A percentile compares a stretch with the other conserved stretches of the same genome.
These are phyloP conservation scores for Clarireedia monteithiana DNA, from an alignment of 2,329 filamentous ascomycete species.

Conservation along the genomic window DNA sequence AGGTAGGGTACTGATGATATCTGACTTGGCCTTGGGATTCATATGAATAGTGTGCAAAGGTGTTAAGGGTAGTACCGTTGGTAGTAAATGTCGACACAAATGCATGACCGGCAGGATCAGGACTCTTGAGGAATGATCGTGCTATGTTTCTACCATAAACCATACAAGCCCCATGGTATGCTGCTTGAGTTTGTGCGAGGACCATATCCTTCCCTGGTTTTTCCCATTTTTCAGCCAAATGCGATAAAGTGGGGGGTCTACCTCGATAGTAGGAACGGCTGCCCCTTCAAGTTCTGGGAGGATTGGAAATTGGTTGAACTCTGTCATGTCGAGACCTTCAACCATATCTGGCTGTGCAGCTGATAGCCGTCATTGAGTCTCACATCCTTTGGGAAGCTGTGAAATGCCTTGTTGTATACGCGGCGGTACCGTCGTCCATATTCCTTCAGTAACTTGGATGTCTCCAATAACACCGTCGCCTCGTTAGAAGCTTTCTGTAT, in stretches of 20 bases:
- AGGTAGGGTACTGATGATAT: constrained; percentile 1
- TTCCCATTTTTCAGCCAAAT: constrained; percentile 17
- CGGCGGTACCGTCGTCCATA: constrained; percentile 11
- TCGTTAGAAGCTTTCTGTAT: constrained; percentile 10
- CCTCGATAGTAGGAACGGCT: neutral
- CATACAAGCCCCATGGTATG: constrained; percentile 2
- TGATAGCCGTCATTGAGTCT: constrained; percentile 26
- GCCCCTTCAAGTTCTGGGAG: constrained; percentile 10
- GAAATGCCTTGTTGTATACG: constrained; percentile 17
- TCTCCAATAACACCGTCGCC: constrained; percentile 7
- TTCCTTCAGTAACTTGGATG: constrained; percentile 8
- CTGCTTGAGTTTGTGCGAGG: neutral
- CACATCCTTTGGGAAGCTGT: constrained; percentile 19
- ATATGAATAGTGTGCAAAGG: constrained; percentile 1
- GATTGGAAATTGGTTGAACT: constrained; percentile 14
- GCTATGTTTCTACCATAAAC: constrained; percentile 1
- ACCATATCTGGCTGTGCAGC: constrained; percentile 26
- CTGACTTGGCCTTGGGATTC: neutral
- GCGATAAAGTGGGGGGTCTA: constrained; percentile 10
- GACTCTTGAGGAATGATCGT: neutral
- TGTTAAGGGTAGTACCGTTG: neutral
- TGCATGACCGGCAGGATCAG: neutral
- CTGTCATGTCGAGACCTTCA: constrained; percentile 19
- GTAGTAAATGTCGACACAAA: neutral
- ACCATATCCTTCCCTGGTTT: constrained; percentile 5